phyloP scores from a whole-genome alignment of 257 asterid genomes.

The Solanum lycopersicoides region DNA sequence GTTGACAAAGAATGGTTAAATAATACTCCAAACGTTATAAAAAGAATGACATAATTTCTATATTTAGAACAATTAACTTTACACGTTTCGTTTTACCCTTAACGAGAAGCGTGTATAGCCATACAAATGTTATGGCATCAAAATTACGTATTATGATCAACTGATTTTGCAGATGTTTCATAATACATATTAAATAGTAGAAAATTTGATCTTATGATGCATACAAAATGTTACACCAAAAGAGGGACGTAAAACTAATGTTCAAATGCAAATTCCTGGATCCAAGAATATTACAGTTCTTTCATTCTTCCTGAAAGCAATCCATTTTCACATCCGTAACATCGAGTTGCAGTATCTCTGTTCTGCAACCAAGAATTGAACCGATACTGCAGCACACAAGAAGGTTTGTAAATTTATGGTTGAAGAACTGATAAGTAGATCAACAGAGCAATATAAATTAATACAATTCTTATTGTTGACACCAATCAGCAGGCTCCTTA shows the following conservation, averaged over 20 bases:
- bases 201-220: neutral
- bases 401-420: neutral
- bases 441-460: neutral
- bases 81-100: neutral
- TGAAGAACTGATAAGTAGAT: neutral
- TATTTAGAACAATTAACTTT: neutral
- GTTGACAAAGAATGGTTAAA: neutral
- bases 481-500: neutral
- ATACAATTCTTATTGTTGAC: neutral
- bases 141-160: neutral
- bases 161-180: neutral
- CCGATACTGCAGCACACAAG: slow-evolving; percentile 55
- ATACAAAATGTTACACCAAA: neutral
- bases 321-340: slow-evolving; percentile 99
- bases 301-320: slow-evolving; percentile 37
- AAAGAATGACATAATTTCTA: neutral
- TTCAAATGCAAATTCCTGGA: neutral
- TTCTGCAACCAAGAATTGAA: slow-evolving; percentile 86
- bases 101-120: neutral
- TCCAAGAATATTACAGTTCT: neutral
- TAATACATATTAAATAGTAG: neutral
- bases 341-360: slow-evolving; percentile 91
- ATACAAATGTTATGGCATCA: neutral
- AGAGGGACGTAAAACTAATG: neutral
- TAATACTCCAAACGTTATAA: neutral